phyloP scores from a whole-genome alignment of 2,329 filamentous ascomycete species.

The Diplodia corticola region DNA sequence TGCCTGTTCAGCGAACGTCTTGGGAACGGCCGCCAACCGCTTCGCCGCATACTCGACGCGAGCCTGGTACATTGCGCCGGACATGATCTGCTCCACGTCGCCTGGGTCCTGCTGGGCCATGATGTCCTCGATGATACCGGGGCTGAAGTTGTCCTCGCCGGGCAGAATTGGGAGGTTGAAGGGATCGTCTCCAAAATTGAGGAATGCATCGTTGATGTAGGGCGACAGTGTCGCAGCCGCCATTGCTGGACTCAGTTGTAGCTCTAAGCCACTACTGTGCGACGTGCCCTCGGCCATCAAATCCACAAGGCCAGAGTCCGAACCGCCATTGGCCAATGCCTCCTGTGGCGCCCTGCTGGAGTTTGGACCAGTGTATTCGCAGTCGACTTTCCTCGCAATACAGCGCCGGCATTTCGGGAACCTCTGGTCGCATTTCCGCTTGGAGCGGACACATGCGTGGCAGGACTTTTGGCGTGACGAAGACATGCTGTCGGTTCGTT shows the following conservation, averaged over 20 bases:
- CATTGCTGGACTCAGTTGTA: neutral
- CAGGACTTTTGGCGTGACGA: constrained; percentile 27
- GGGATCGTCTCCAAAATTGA: constrained; percentile 25
- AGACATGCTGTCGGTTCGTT: neutral
- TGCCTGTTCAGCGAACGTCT: constrained; percentile 25
- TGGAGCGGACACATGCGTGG: constrained; percentile 26
- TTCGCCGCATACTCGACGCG: constrained; percentile 22
- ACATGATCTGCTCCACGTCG: neutral
- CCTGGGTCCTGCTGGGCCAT: neutral
- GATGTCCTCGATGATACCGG: constrained; percentile 6
- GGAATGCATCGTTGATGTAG: constrained; percentile 13
- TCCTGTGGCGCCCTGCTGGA: neutral
- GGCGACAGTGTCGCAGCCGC: neutral
- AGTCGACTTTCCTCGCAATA: constrained; percentile 23
- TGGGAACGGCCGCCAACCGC: constrained; percentile 20
- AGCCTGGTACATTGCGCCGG: constrained; percentile 4
- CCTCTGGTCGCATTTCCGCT: constrained; percentile 27
- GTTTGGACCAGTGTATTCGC: constrained; percentile 23
- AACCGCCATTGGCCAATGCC: neutral
- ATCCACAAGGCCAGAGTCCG: neutral
- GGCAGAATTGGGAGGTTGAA: constrained; percentile 24
- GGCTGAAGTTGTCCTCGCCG: neutral
- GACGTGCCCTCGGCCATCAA: neutral
- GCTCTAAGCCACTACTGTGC: neutral
- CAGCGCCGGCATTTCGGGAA: constrained; percentile 27